A percentile compares a stretch with the other conserved stretches of the same genome.
These are phyloP conservation scores for Lactarius indigo DNA, from an alignment of 768 basidiomycete genomes.

Conservation along the genomic window DNA sequence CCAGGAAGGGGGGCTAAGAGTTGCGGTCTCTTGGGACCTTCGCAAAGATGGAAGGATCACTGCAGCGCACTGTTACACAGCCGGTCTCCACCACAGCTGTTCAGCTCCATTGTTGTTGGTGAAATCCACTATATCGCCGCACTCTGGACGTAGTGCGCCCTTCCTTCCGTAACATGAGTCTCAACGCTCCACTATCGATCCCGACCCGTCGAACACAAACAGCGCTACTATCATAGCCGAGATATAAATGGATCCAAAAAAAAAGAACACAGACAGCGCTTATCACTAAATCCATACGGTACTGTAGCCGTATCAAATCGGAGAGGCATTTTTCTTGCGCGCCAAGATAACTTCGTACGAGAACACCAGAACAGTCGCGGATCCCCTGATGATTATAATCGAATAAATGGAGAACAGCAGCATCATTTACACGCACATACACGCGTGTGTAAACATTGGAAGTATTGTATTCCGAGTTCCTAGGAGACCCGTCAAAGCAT, in stretches of 20 bases:
- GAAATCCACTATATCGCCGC: not conserved
- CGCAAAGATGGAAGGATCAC: not conserved
- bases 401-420: not conserved
- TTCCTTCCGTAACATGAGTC: not conserved
- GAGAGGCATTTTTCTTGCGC: not conserved
- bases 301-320: not conserved
- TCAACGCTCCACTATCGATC: not conserved
- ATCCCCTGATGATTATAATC: not conserved
- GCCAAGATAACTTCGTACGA: not conserved
- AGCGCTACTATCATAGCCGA: no score
- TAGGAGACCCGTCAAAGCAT: not conserved
- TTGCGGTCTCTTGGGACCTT: not conserved
- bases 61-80: not conserved
- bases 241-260: no score
- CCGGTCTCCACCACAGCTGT: not conserved
- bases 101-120: not conserved
- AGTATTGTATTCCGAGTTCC: not conserved
- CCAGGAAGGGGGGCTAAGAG: not conserved
- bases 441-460: not conserved
- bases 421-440: not conserved
- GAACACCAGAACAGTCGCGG: not conserved
- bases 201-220: not conserved
- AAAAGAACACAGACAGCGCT: not conserved
- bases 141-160: not conserved
- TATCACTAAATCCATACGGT: not conserved